Evolutionary conservation across 805 yeast genomes (phyloP).

Genomic region (Kodamaea jinghongensis): DNA sequence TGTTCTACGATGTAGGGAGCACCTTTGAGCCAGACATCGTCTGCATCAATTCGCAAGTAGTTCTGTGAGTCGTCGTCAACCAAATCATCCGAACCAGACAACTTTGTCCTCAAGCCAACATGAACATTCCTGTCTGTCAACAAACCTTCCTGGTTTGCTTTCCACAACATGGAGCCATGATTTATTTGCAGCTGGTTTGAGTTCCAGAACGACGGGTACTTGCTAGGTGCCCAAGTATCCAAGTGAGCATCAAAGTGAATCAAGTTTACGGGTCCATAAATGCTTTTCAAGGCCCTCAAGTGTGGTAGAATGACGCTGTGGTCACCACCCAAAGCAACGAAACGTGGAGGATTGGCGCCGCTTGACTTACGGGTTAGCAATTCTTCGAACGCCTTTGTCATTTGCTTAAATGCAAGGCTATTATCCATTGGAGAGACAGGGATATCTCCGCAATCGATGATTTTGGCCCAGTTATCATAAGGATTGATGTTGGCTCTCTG

Average conservation of each 20-base stretch:
- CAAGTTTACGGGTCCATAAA: slow-evolving; percentile 67
- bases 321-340: slow-evolving; percentile 79
- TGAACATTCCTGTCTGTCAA: slow-evolving; percentile 60
- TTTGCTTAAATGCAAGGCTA: slow-evolving; percentile 49
- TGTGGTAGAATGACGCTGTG: slow-evolving; percentile 76
- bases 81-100: slow-evolving; percentile 60
- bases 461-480: slow-evolving; percentile 46
- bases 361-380: slow-evolving; percentile 40
- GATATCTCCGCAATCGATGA: slow-evolving; percentile 57
- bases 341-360: slow-evolving; percentile 48
- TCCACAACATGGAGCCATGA: slow-evolving; percentile 87
- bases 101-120: slow-evolving; percentile 73
- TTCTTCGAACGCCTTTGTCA: slow-evolving; percentile 53
- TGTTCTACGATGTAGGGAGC: slow-evolving; percentile 53
- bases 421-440: slow-evolving; percentile 63
- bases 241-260: slow-evolving; percentile 85
- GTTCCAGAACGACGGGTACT: slow-evolving; percentile 64
- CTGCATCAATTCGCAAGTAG: slow-evolving; percentile 67
- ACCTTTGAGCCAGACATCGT: slow-evolving; percentile 71
- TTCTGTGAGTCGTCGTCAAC: slow-evolving; percentile 70
- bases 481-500: slow-evolving; percentile 58
- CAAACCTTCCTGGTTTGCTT: slow-evolving; percentile 69
- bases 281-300: slow-evolving; percentile 56
- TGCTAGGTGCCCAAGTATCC: slow-evolving; percentile 76
- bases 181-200: slow-evolving; percentile 60